These are phyloP conservation scores for Quercus ilex DNA, from an alignment of 306 rosid species.

Conservation along the genomic window DNA sequence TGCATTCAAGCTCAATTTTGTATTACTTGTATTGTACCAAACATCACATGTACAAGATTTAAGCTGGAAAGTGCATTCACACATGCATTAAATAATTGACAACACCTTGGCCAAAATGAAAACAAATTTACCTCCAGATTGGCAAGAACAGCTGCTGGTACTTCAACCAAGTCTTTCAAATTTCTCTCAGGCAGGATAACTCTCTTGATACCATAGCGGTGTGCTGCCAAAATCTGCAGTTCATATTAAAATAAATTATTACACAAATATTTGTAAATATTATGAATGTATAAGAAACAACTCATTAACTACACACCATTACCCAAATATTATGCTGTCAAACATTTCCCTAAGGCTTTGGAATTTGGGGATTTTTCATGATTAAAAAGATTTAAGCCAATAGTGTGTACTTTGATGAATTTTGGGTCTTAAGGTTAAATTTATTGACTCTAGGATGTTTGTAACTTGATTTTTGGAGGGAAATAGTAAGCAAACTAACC, in stretches of 20 bases:
- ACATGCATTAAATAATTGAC: not conserved
- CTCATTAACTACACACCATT: not conserved
- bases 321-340: not conserved
- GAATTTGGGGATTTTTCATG: no score
- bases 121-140: conserved; percentile 66
- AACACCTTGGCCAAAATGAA: not conserved
- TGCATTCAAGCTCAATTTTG: not conserved
- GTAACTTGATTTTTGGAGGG: no score
- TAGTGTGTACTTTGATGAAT: no score
- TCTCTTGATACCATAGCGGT: conserved; percentile 82
- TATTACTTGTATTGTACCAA: not conserved
- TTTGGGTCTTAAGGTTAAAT: no score
- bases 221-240: conserved; percentile 91
- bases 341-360: no score
- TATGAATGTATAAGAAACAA: not conserved
- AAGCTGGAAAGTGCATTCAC: not conserved
- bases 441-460: no score
- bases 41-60: not conserved
- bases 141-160: conserved; percentile 75
- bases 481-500: no score
- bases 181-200: conserved; percentile 93
- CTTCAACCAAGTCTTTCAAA: conserved; percentile 89
- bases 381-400: no score
- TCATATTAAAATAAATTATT: conserved; percentile 12
- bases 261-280: not conserved